Percentiles rank a stretch among this genome's conserved stretches.
Conservation (phyloP, 306 rosid species). For the Prosopis cineraria region DNA sequence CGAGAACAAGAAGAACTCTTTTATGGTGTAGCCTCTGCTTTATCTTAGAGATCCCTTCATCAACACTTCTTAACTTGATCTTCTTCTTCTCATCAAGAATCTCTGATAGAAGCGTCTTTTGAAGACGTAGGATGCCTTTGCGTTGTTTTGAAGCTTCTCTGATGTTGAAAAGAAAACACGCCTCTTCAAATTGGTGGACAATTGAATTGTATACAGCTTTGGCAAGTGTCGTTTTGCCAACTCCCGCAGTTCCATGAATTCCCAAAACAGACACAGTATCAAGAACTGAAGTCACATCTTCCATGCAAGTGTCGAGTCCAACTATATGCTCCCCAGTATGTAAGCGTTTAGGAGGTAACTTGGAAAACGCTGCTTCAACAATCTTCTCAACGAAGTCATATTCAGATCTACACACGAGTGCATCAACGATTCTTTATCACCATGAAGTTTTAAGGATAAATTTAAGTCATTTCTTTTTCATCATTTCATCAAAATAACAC, state of each 20-base stretch:
- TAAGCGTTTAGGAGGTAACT: not conserved
- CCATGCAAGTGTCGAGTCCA: not conserved
- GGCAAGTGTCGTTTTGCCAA: conserved; percentile 35
- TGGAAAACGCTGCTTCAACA: conserved; percentile 6
- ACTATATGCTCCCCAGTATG: not conserved
- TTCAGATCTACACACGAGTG: conserved; percentile 28
- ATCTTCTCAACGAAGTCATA: conserved; percentile 13
- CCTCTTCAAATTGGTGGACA: conserved; percentile 15
- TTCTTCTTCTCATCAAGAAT: not conserved
- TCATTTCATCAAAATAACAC: not conserved
- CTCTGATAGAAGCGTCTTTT: conserved; percentile 22
- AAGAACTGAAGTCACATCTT: not conserved
- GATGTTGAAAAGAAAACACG: not conserved
- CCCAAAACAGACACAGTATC: not conserved
- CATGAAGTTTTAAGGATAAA: not conserved
- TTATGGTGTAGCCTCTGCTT: not conserved
- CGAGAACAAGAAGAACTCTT: conserved; percentile 32
- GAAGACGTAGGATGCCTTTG: conserved; percentile 9
- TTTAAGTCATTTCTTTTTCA: not conserved
- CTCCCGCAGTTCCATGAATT: conserved; percentile 34
- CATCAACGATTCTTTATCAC: not conserved
- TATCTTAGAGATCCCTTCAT: not conserved
- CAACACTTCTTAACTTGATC: not conserved
- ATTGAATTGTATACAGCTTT: not conserved
- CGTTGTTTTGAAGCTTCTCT: not conserved